Percentiles rank a stretch among this genome's conserved stretches.
Conservation (phyloP, 2,329 filamentous ascomycete genomes). For the Hypoxylon sp. region DNA sequence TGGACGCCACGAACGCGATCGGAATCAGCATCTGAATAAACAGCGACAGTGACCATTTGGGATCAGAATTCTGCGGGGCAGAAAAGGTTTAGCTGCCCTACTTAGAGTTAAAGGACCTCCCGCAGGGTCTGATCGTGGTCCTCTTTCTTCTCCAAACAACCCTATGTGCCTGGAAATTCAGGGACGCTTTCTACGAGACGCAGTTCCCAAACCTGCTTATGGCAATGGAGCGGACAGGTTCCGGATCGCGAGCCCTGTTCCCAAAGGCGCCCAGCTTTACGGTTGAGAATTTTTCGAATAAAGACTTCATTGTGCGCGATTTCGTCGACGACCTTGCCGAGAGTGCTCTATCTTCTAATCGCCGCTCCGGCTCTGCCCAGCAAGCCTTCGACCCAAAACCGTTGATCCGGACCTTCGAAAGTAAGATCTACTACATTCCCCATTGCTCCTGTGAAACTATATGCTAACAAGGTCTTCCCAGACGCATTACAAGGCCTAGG, state of each 20-base stretch:
- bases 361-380: slow-evolving; percentile 78
- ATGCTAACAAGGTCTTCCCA: slow-evolving; percentile 54
- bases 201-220: slow-evolving; percentile 43
- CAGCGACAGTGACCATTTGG: neutral
- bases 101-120: neutral
- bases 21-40: neutral
- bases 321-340: slow-evolving; percentile 96
- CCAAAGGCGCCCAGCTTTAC: slow-evolving; percentile 86
- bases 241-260: slow-evolving; percentile 76
- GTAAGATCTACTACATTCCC: slow-evolving; percentile 57
- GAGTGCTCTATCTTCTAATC: slow-evolving; percentile 81
- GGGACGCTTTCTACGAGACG: slow-evolving; percentile 43
- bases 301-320: slow-evolving; percentile 98
- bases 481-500: slow-evolving; percentile 78
- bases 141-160: neutral
- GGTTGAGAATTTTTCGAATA: slow-evolving; percentile 87
- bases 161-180: neutral
- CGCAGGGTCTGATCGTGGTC: neutral
- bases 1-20: neutral
- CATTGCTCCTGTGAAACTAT: neutral
- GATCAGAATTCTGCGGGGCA: neutral
- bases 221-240: slow-evolving; percentile 60
- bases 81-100: neutral
- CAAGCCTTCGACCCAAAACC: slow-evolving; percentile 93
- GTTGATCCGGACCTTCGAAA: slow-evolving; percentile 94